phyloP scores from a whole-genome alignment of 2,329 filamentous ascomycete genomes.

The Rhinocladiella mackenziei region DNA sequence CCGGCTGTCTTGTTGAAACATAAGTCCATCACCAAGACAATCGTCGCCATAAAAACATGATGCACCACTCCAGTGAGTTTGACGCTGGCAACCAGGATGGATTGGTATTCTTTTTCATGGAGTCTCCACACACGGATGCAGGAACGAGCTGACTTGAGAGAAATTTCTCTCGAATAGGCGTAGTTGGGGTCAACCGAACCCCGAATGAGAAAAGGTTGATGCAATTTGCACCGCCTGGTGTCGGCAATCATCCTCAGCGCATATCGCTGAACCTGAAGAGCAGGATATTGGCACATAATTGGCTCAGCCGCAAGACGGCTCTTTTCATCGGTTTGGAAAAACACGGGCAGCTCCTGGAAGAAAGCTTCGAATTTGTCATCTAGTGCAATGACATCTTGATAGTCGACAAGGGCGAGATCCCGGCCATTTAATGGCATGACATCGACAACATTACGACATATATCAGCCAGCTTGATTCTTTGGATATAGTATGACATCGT shows the following conservation, averaged over 20 bases:
- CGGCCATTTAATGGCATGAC: constrained; percentile 31
- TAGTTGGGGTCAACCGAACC: constrained; percentile 36
- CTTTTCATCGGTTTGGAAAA: constrained; percentile 37
- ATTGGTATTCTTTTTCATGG: constrained; percentile 32
- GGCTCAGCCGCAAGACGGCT: constrained; percentile 30
- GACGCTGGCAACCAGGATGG: constrained; percentile 22
- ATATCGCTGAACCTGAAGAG: constrained; percentile 37
- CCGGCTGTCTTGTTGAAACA: constrained; percentile 41
- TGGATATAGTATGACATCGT: constrained; percentile 45
- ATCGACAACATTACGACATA: constrained; percentile 43
- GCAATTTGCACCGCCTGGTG: constrained; percentile 38
- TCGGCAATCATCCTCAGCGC: constrained; percentile 37
- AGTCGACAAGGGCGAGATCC: constrained; percentile 32
- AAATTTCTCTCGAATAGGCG: constrained; percentile 39
- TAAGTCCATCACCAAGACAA: constrained; percentile 39
- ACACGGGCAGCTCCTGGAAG: constrained; percentile 34
- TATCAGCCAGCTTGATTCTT: constrained; percentile 40
- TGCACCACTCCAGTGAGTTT: constrained; percentile 34
- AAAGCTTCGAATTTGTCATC: constrained; percentile 36
- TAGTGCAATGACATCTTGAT: constrained; percentile 39
- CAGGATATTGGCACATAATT: constrained; percentile 33
- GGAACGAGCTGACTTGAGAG: constrained; percentile 38
- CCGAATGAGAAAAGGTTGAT: constrained; percentile 40
- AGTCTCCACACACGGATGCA: constrained; percentile 38
- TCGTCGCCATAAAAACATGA: constrained; percentile 41